These are phyloP conservation scores for Leishmania martiniquensis DNA, from an alignment of 208 protist species.

Conservation along the genomic window DNA sequence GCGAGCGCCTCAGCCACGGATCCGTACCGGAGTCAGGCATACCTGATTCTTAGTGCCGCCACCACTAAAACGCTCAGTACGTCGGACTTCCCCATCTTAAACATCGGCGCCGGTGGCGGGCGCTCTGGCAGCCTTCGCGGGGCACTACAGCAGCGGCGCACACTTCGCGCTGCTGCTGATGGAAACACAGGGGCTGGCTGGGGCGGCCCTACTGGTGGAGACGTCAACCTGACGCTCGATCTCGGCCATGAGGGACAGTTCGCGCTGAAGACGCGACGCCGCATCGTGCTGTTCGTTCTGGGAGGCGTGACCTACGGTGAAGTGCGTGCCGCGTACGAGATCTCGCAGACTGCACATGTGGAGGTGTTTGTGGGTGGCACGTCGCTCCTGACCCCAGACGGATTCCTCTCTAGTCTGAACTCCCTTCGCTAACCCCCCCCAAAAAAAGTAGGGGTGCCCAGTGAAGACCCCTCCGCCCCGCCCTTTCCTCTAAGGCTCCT, in stretches of 20 bases:
- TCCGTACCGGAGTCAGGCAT: conserved; percentile 55
- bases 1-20: conserved; percentile 24
- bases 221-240: conserved; percentile 39
- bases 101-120: conserved; percentile 18
- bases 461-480: neutral
- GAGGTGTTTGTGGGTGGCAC: conserved; percentile 79
- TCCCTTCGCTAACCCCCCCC: conserved; percentile 45
- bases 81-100: conserved; percentile 66
- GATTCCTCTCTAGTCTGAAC: conserved; percentile 45
- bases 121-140: conserved; percentile 10
- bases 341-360: conserved; percentile 43
- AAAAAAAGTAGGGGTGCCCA: neutral
- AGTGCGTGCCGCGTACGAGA: conserved; percentile 66
- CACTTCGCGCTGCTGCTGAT: conserved; percentile 2
- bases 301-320: conserved; percentile 78
- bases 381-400: conserved; percentile 55
- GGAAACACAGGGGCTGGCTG: conserved; percentile 5
- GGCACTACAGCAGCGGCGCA: conserved; percentile 19
- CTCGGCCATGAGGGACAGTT: conserved; percentile 54
- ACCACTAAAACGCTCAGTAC: conserved; percentile 47
- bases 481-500: neutral
- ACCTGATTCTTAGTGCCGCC: conserved; percentile 64
- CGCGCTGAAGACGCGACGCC: conserved; percentile 42
- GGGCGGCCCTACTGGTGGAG: conserved; percentile 9
- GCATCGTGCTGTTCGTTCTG: conserved; percentile 77